Percentiles rank a stretch among this genome's conserved stretches.
These are phyloP conservation scores for Flaveria sonorensis DNA, from an alignment of 129 eudicot genomes.

Conservation along the genomic window DNA sequence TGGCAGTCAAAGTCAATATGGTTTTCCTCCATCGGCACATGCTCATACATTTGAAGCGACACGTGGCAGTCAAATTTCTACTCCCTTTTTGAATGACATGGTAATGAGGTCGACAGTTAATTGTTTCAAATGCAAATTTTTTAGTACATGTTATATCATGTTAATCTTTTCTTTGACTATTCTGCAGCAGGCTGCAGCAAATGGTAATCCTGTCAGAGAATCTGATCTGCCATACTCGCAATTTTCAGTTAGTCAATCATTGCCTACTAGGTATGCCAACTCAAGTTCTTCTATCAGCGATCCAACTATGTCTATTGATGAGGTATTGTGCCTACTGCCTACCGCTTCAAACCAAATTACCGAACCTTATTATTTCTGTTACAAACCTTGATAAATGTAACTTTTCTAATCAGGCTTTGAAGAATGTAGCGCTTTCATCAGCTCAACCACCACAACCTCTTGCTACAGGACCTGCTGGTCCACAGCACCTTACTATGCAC, in stretches of 20 bases:
- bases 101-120: slow-evolving; percentile 28
- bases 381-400: background rate
- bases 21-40: slow-evolving; percentile 59
- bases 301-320: slow-evolving; percentile 70
- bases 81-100: slow-evolving; percentile 72
- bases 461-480: slow-evolving; percentile 66
- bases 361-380: background rate
- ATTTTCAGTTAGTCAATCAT: slow-evolving; percentile 64
- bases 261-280: slow-evolving; percentile 67
- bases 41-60: slow-evolving; percentile 49
- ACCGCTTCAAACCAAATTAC: background rate
- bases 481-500: slow-evolving; percentile 74
- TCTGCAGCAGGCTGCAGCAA: slow-evolving; percentile 53
- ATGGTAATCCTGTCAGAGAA: slow-evolving; percentile 64
- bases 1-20: slow-evolving; percentile 52
- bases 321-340: slow-evolving; percentile 47
- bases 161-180: background rate
- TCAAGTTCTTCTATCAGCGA: slow-evolving; percentile 63
- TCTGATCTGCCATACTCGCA: slow-evolving; percentile 77
- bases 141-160: background rate
- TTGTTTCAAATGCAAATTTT: background rate
- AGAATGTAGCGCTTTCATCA: slow-evolving; percentile 61
- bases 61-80: slow-evolving; percentile 42
- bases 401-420: slow-evolving; percentile 59
- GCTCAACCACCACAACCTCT: slow-evolving; percentile 60